A percentile compares a stretch with the other conserved stretches of the same genome.
These are phyloP conservation scores for Chaetothyriales sp. DNA, from an alignment of 2,329 filamentous ascomycete genomes.

Conservation along the genomic window DNA sequence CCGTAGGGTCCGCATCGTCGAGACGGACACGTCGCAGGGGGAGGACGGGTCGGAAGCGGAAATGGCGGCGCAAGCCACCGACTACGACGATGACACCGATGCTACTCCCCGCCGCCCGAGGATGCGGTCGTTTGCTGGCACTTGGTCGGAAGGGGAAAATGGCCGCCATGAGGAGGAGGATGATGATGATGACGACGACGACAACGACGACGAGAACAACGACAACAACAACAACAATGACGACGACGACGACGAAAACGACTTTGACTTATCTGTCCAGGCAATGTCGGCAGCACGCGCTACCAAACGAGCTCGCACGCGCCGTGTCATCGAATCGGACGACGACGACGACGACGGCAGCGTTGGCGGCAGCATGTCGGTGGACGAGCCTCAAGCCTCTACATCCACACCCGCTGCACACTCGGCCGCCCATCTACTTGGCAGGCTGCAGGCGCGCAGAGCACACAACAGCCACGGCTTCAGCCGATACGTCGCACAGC, in stretches of 20 bases:
- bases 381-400: neutral
- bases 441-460: neutral
- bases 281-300: neutral
- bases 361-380: neutral
- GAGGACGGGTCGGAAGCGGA: conserved; percentile 1
- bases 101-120: neutral
- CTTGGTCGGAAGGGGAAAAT: neutral
- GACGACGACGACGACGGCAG: conserved; percentile 1
- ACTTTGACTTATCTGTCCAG: neutral
- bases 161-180: neutral
- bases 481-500: neutral
- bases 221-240: neutral
- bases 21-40: neutral
- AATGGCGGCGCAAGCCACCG: neutral
- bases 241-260: conserved; percentile 1
- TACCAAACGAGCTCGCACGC: neutral
- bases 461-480: neutral
- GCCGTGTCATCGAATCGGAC: neutral
- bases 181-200: conserved; percentile 2
- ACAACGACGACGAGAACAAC: neutral
- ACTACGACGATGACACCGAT: conserved; percentile 1
- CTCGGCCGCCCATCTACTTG: neutral
- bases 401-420: neutral
- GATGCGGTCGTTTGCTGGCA: neutral
- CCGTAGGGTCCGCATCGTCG: neutral